Base-by-base conservation (phyloP, 192 early-diverging fungal genomes). In the Thamnidium elegans region DNA sequence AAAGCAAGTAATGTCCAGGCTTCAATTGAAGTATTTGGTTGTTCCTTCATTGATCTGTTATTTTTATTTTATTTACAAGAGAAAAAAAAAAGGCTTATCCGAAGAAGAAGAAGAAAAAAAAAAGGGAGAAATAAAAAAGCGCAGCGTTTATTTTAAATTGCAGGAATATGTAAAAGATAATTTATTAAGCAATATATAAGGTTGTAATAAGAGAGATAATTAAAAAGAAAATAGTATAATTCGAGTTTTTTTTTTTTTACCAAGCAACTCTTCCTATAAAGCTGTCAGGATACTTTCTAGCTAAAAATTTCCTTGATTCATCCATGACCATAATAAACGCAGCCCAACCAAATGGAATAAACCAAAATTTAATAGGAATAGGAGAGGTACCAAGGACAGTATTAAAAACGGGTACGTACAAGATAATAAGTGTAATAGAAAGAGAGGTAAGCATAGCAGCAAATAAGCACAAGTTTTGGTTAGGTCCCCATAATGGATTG, bases 301-400 rank as follows among this genome's bases (percentile, higher is more conserved):
- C 85, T 19, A 79, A 46, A 7, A 79, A 31, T 70, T 91, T 91
- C n/a, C 89, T 63, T 14, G 75, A 14, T 62, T 91, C 87, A 72
- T 89, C 90, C 45, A 80, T 73, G 11, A 82, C 20, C 42, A 89
- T 51, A 61, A 89, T 82, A 50, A 79, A 69, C 3, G 80, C 14
- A 2, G 79, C 86, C 52, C 79, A 79, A 9, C 77, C 77, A 21
- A 89, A 36, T 3, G 89, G 86, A 42, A 87, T 69, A 58, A 88
- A 78, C 85, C 86, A 91, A 66, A 76, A 87, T 75, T 80, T 69
- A 32, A 78, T 68, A 6, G 87, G 89, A 30, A 89, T 77, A 1
- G 83, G 76, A 9, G 65, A 69, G 2, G 84, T 86, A 17, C 71
- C 50, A 55, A 91, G 82, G n/a, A 84, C 54, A 31, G n/a, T 70